A percentile compares a stretch with the other conserved stretches of the same genome.
These are phyloP conservation scores for Xerophyta viscosa DNA, from an alignment of 106 monocot genomes.

Conservation along the genomic window DNA sequence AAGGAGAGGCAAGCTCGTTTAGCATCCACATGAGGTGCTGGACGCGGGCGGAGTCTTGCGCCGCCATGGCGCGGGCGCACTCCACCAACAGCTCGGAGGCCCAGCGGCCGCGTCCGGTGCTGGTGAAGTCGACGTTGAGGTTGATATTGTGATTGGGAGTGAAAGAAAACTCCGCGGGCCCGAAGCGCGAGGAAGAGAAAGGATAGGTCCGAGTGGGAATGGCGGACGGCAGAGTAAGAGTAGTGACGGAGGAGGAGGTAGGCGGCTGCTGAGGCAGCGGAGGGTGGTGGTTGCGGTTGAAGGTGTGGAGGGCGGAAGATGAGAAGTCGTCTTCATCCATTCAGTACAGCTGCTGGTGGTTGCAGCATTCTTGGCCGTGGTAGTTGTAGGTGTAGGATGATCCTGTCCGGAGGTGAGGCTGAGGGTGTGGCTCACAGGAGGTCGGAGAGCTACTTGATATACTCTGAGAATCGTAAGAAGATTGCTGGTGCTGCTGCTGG, in stretches of 20 bases:
- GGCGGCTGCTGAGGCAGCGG: slow-evolving; percentile 11
- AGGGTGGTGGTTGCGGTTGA: slow-evolving; percentile 13
- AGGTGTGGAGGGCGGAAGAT: slow-evolving; percentile 40
- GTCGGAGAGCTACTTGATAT: slow-evolving; percentile 34
- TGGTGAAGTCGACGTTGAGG: slow-evolving; percentile 27
- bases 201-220: background rate
- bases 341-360: slow-evolving; percentile 29
- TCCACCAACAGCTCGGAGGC: slow-evolving; percentile 58
- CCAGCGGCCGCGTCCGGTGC: slow-evolving; percentile 34
- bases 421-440: slow-evolving; percentile 5
- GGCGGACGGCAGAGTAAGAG: slow-evolving; percentile 5
- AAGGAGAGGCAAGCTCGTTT: slow-evolving; percentile 88
- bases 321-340: slow-evolving; percentile 77
- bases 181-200: slow-evolving; percentile 14
- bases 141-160: slow-evolving; percentile 13
- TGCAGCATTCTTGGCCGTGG: slow-evolving; percentile 41
- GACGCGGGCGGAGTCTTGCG: slow-evolving; percentile 50
- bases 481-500: background rate
- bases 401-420: too few relatives aligned
- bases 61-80: slow-evolving; percentile 60
- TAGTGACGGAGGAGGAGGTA: slow-evolving; percentile 1
- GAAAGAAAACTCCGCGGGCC: slow-evolving; percentile 37
- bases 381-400: slow-evolving; percentile 1
- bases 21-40: slow-evolving; percentile 94
- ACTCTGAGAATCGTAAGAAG: slow-evolving; percentile 31